Evolutionary conservation across 164 flowering plant genomes (phyloP), one percentile per base, ranked within the genome.

Genomic region (Vitis cinerea): DNA sequence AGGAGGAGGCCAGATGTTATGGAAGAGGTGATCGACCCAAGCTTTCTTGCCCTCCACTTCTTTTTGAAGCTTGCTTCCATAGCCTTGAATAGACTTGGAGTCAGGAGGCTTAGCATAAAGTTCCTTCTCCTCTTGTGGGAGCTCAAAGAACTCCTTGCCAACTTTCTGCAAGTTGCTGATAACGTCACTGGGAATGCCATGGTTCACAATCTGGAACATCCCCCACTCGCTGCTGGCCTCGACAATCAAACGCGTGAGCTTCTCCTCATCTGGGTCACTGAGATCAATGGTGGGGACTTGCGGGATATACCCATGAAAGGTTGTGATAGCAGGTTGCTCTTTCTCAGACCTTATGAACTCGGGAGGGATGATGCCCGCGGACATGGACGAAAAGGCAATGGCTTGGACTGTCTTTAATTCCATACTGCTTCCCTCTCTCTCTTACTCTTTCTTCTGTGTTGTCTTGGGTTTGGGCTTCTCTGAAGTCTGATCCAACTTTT

Each of bases 1-100:
- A 52, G 86, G 65, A 49, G 88, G 88, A 48, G 98, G 98, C 93
- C 93, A 91, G 14, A 86, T 72, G 61, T 50, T 82, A 53, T 93
- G 98, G 60, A 93, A 93, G 70, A 93, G 69, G 65, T 87, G 91
- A 81, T 88, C 97, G 53, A 83, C 91, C 98, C 98, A 93, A 30
- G 79, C 78, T 66, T 80, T 86, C 75, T 88, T 90, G 11, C 90
- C 98, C 27, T 83, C 82, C 19, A 71, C 50, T 51, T 88, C 93
- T 62, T 86, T 91, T 64, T 83, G 87, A 37, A 92, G 83, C 63
- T 65, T 80, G 1, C 87, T 86, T 3, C 97, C 97, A 62, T 93
- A 93, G 3, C 98, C 97, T 73, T 93, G 93, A 10, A 84, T 27
- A 7, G 63, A 48, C 16, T 68, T 37, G 3, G 82, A 63, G 0